These are phyloP conservation scores for Aspergillus terreus DNA, from an alignment of 2,329 filamentous ascomycete species.

Conservation along the genomic window DNA sequence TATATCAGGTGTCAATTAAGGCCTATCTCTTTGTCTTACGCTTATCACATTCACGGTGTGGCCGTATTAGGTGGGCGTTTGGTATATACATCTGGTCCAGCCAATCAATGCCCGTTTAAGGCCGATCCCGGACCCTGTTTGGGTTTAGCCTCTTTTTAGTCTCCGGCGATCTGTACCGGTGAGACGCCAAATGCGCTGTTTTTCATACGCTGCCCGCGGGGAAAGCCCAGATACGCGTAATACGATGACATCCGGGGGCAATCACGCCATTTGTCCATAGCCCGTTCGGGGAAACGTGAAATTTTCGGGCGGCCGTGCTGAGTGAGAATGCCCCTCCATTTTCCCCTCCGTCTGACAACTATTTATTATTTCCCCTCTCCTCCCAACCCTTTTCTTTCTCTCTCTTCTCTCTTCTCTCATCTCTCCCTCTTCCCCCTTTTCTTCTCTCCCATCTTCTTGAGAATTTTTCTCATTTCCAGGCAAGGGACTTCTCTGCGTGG, in stretches of 20 bases:
- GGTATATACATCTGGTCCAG: neutral
- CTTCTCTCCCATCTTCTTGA: conserved; percentile 21
- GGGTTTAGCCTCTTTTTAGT: neutral
- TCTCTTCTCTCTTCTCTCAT: conserved; percentile 4
- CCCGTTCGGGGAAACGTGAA: neutral
- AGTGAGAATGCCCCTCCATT: conserved; percentile 7
- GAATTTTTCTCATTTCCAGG: neutral
- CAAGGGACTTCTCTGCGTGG: neutral
- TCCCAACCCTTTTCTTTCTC: conserved; percentile 10
- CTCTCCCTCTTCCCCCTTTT: conserved; percentile 12
- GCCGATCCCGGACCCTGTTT: neutral
- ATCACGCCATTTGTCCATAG: conserved; percentile 3
- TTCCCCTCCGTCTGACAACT: conserved; percentile 9
- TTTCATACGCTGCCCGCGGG: too few relatives aligned
- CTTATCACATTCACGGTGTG: too few relatives aligned
- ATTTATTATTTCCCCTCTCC: conserved; percentile 9
- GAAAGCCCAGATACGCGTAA: neutral
- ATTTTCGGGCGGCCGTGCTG: neutral
- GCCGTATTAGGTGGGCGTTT: too few relatives aligned
- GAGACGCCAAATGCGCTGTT: too few relatives aligned
- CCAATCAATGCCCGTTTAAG: neutral
- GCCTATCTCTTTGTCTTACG: too few relatives aligned
- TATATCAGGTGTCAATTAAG: too few relatives aligned
- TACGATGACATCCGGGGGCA: neutral
- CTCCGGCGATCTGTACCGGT: too few relatives aligned